These are phyloP conservation scores for Eucalyptus cladocalyx DNA, from an alignment of 345 rosid species.

Conservation along the genomic window DNA sequence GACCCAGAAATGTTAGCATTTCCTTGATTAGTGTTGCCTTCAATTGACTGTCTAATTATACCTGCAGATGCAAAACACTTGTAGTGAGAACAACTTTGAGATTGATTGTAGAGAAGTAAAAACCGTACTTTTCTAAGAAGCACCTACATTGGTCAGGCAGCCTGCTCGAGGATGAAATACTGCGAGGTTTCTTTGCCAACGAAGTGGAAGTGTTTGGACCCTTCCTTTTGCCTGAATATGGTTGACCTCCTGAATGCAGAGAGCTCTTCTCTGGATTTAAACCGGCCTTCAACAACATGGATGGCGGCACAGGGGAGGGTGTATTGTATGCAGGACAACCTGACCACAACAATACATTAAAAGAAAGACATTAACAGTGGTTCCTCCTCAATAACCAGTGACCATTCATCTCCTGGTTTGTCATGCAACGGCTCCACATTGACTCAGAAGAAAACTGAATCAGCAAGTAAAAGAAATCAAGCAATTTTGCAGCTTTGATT, in stretches of 20 bases:
- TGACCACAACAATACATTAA: not conserved
- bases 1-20: not conserved
- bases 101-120: not conserved
- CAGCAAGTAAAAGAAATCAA: not conserved
- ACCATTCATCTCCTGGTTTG: not conserved
- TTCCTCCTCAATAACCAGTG: not conserved
- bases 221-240: constrained; percentile 38
- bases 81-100: not conserved
- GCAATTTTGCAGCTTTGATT: not conserved
- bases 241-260: constrained; percentile 9
- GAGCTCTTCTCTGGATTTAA: constrained; percentile 2
- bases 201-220: constrained; percentile 13
- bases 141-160: constrained; percentile 26
- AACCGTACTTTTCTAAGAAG: not conserved
- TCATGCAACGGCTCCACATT: not conserved
- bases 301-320: constrained; percentile 16
- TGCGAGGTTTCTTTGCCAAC: constrained; percentile 32
- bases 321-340: constrained; percentile 22
- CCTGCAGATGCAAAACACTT: not conserved
- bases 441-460: not conserved
- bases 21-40: not conserved
- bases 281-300: constrained; percentile 10
- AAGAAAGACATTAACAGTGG: not conserved
- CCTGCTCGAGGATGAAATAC: constrained; percentile 3
- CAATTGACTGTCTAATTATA: not conserved